Evolutionary conservation across 768 basidiomycete species (phyloP), one percentile per base, ranked within the genome.

Genomic region (Tubosaeta brunneosetosa): DNA sequence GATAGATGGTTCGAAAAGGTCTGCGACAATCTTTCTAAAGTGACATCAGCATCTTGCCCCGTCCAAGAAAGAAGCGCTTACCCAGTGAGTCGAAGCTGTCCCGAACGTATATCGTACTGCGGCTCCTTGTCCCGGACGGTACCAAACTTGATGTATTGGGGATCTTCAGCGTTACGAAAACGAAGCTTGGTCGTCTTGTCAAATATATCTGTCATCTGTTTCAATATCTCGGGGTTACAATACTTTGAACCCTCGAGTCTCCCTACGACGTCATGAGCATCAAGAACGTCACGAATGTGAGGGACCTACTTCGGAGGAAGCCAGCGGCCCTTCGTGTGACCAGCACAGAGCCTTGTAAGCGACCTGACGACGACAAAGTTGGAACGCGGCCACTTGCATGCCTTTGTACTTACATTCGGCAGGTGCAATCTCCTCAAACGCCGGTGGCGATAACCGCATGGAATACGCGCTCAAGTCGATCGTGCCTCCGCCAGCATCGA

Each of bases 401-500:
- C 43, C 11, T 29, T 27, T 14, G 16, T n/a, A 51, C 69, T 55
- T 50, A 73, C 72, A 71, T 44, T 69, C 69, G 37, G 67, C 62
- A 34, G 67, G 64, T 13, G 65, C 63, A 42, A 75, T 63, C 54
- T 76, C 73, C 37, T 78, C 63, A 17, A 77, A 71, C 16, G 61
- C 60, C 58, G 72, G 46, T 51, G 73, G 71, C 12, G 74, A 73
- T 43, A 69, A 58, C 22, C 61, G 71, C 66, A 76, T 72, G 27
- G 59, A 68, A 67, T 65, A 75, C 49, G 69, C 74, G 56, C 77
- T 79, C 36, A 75, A 33, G 47, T 75, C 75, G 4, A 74, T 63
- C 6, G 73, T 76, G 4, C 72, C 71, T 19, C 77, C 77, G 10
- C 81, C 81, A 8, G 77, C 78, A 58, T 83, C 81, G 9, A 81